Conservation (phyloP, 2,329 filamentous ascomycete genomes). For the Chalara sp. region DNA sequence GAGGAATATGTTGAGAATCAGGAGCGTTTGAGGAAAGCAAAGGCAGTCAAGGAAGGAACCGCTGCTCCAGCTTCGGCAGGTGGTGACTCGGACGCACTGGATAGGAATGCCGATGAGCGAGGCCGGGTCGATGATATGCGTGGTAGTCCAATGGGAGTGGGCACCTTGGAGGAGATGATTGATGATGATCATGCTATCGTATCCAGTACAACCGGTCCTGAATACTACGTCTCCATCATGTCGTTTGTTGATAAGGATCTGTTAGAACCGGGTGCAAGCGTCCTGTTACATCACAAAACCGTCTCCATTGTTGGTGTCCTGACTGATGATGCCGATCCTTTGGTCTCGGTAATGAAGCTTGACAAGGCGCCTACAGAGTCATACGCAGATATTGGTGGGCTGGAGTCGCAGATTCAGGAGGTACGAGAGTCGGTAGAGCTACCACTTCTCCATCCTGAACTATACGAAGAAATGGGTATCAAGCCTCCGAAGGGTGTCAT, state of each 20-base stretch:
- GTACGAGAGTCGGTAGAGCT: slow-evolving; percentile 95
- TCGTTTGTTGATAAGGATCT: slow-evolving; percentile 99
- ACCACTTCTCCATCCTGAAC: slow-evolving; percentile 86
- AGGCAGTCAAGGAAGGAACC: slow-evolving; percentile 66
- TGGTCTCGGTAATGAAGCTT: slow-evolving; percentile 98
- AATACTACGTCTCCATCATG: slow-evolving; percentile 99
- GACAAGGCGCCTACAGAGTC: slow-evolving; percentile 98
- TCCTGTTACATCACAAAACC: slow-evolving; percentile 93
- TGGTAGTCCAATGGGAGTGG: slow-evolving; percentile 96
- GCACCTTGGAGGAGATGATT: slow-evolving; percentile 96
- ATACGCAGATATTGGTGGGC: slow-evolving; percentile 95
- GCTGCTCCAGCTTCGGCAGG: slow-evolving; percentile 49
- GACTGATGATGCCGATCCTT: slow-evolving; percentile 90
- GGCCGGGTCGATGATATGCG: slow-evolving; percentile 96
- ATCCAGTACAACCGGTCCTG: slow-evolving; percentile 91
- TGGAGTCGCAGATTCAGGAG: slow-evolving; percentile 94
- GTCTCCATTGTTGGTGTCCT: slow-evolving; percentile 96
- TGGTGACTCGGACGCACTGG: slow-evolving; percentile 65
- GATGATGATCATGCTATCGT: slow-evolving; percentile 99
- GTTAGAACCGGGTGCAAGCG: slow-evolving; percentile 90
- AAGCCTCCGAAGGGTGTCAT: slow-evolving; percentile 99
- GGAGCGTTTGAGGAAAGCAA: slow-evolving; percentile 88
- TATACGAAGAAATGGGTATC: slow-evolving; percentile 99
- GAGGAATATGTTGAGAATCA: slow-evolving; percentile 99
- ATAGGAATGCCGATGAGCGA: slow-evolving; percentile 90